Percentiles rank a stretch among this genome's conserved stretches.
Evolutionary conservation across 2,329 filamentous ascomycete genomes (phyloP).

Genomic region (Cryphonectria nitschkei): DNA sequence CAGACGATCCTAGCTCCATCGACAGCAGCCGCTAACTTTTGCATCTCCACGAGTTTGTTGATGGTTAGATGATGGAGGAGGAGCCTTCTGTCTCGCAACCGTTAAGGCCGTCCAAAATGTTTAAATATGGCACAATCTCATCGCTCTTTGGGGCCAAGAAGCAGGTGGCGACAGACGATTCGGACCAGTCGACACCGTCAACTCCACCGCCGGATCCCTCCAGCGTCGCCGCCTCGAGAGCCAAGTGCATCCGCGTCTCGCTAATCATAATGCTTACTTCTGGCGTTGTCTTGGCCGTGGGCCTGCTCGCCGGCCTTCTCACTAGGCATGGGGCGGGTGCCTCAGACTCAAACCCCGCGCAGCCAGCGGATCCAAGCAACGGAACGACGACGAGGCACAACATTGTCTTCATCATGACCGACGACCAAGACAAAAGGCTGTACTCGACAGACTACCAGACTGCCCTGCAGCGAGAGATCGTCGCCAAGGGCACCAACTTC

Average conservation of each 20-base stretch:
- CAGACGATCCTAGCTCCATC: not conserved
- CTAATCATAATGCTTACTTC: slow-evolving; percentile 24
- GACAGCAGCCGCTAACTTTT: not conserved
- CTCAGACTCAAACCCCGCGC: not conserved
- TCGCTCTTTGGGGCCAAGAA: slow-evolving; percentile 10
- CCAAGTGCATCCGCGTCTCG: slow-evolving; percentile 17
- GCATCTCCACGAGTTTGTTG: not conserved
- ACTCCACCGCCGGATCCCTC: slow-evolving; percentile 2
- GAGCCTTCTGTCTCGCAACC: slow-evolving; percentile 3
- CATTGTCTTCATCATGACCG: slow-evolving; percentile 34
- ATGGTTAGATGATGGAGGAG: slow-evolving; percentile 1
- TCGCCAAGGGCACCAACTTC: slow-evolving; percentile 33
- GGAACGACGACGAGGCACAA: slow-evolving; percentile 28
- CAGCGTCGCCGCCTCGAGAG: slow-evolving; percentile 6
- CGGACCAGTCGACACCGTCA: not conserved
- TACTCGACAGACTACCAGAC: slow-evolving; percentile 30
- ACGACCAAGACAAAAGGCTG: slow-evolving; percentile 33
- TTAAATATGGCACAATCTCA: slow-evolving; percentile 18
- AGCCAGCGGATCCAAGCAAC: not conserved
- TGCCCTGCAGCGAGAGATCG: slow-evolving; percentile 32
- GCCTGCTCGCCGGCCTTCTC: slow-evolving; percentile 25
- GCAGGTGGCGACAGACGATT: not conserved
- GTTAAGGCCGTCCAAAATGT: slow-evolving; percentile 11
- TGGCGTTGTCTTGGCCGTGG: slow-evolving; percentile 18
- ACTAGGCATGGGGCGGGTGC: slow-evolving; percentile 16